Percentiles rank a stretch among this genome's conserved stretches.
These are phyloP conservation scores for Eucalyptus regnans DNA, from an alignment of 345 rosid species.

Conservation along the genomic window DNA sequence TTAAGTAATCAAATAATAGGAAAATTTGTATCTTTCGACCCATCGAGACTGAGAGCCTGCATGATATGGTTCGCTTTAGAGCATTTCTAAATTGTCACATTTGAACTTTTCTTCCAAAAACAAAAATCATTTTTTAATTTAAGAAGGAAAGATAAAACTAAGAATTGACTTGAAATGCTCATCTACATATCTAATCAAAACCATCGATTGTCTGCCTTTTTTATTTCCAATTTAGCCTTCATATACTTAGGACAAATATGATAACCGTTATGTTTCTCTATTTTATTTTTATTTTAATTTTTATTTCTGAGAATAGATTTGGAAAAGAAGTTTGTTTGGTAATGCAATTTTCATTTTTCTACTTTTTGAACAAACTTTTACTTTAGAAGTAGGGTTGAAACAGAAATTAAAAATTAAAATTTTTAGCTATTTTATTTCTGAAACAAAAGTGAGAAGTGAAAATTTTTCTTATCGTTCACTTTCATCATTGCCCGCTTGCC, in stretches of 20 bases:
- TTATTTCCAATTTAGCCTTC: neutral
- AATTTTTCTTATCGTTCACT: too few species aligned
- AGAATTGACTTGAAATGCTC: neutral
- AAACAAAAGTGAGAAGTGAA: too few species aligned
- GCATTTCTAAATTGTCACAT: neutral
- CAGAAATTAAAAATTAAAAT: rapidly evolving
- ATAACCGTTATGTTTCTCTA: too few species aligned
- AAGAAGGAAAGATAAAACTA: neutral
- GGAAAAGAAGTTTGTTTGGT: too few species aligned
- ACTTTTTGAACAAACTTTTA: rapidly evolving
- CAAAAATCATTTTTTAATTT: neutral
- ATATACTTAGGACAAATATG: too few species aligned
- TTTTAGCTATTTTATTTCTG: rapidly evolving
- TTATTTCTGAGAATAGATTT: rapidly evolving
- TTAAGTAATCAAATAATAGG: neutral
- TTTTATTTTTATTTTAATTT: too few species aligned
- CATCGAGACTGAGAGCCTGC: neutral
- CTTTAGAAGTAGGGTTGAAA: too few species aligned
- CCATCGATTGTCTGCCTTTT: neutral
- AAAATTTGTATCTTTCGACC: neutral
- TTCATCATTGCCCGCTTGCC: rapidly evolving
- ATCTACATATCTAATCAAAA: neutral
- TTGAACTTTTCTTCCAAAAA: neutral
- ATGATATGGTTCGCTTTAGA: neutral
- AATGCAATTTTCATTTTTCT: rapidly evolving